These are phyloP conservation scores for Corrigiola litoralis DNA, from an alignment of 179 eudicot genomes.

Conservation along the genomic window DNA sequence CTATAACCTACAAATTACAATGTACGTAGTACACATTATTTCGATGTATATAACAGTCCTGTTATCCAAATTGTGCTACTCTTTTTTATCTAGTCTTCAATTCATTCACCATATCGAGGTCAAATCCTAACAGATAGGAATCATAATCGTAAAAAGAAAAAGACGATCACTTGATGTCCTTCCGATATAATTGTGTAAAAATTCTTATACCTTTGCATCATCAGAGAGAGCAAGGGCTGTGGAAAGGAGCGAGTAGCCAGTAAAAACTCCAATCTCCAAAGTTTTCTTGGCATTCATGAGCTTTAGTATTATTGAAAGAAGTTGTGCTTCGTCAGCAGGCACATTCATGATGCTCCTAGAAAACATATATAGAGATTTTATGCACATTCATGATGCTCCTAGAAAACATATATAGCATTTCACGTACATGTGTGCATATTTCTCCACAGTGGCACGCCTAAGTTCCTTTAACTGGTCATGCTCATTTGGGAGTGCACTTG, in stretches of 20 bases:
- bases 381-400: constrained; percentile 8
- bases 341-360: constrained; percentile 27
- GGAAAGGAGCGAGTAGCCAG: constrained; percentile 56
- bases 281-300: constrained; percentile 53
- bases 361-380: not conserved
- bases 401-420: too few relatives aligned
- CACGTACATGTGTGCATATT: constrained; percentile 22
- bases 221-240: constrained; percentile 67
- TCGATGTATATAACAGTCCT: not conserved
- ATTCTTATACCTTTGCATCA: constrained; percentile 41
- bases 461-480: constrained; percentile 34
- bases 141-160: too few relatives aligned
- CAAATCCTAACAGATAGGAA: too few relatives aligned
- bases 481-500: constrained; percentile 36
- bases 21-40: not conserved
- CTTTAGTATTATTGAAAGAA: constrained; percentile 40
- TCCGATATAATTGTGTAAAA: not conserved
- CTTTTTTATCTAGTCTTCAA: too few relatives aligned
- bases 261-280: constrained; percentile 58
- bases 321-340: constrained; percentile 39
- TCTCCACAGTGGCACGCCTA: constrained; percentile 19
- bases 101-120: too few relatives aligned
- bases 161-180: too few relatives aligned
- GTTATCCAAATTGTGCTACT: not conserved
- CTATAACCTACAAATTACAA: constrained; percentile 24